A percentile compares a stretch with the other conserved stretches of the same genome.
Evolutionary conservation across 768 basidiomycete genomes (phyloP).

Genomic region (Polyporus arcularius): DNA sequence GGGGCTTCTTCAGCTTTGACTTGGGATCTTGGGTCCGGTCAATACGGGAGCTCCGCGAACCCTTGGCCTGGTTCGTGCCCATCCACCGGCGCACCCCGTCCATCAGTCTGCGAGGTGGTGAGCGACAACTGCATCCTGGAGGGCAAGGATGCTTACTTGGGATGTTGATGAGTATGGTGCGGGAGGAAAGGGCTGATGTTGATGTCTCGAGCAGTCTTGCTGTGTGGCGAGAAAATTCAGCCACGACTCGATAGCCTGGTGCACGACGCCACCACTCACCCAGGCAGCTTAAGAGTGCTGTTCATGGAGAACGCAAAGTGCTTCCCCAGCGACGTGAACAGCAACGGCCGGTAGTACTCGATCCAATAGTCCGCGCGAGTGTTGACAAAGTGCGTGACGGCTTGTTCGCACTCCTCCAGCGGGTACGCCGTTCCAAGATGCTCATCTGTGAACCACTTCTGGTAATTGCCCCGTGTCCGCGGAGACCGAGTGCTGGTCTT

Average conservation of each 20-base stretch:
- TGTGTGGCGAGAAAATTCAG: constrained; percentile 29
- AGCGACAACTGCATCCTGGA: background rate
- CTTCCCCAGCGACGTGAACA: constrained; percentile 84
- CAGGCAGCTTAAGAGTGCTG: constrained; percentile 79
- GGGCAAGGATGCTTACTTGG: constrained; percentile 32
- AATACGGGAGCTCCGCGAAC: constrained; percentile 41
- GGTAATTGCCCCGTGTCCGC: constrained; percentile 70
- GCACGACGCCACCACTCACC: constrained; percentile 44
- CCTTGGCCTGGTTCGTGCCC: constrained; percentile 49
- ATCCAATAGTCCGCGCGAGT: constrained; percentile 78
- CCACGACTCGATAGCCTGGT: background rate
- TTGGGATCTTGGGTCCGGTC: constrained; percentile 37
- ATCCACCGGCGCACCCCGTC: constrained; percentile 83
- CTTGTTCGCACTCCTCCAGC: constrained; percentile 61
- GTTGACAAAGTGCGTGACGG: constrained; percentile 61
- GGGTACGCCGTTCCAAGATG: constrained; percentile 70
- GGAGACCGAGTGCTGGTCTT: constrained; percentile 46
- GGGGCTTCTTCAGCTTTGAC: constrained; percentile 16
- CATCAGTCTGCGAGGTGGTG: constrained; percentile 54
- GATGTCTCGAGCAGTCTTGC: constrained; percentile 68
- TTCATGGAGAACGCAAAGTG: constrained; percentile 96
- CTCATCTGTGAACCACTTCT: constrained; percentile 80
- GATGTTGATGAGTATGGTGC: constrained; percentile 44
- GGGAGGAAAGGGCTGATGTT: constrained; percentile 78
- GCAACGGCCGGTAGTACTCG: constrained; percentile 82